Percentiles rank a stretch among this genome's conserved stretches.
These are phyloP conservation scores for Penicillium roqueforti DNA, from an alignment of 495 filamentous ascomycete genomes.

Conservation along the genomic window DNA sequence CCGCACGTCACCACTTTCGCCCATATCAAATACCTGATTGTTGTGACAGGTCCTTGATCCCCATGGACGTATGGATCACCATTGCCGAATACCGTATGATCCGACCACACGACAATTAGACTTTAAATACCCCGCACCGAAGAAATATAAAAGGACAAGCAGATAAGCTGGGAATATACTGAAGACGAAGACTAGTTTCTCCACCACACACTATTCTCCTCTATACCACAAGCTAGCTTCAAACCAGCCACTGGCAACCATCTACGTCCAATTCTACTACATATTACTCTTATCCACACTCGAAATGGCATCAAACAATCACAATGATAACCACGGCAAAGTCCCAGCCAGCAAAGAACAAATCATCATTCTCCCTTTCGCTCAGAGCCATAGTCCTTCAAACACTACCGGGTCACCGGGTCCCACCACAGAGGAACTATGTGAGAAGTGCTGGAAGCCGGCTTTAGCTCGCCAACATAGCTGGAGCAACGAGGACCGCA, in stretches of 20 bases:
- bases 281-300: not conserved
- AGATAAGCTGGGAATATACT: not conserved
- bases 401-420: not conserved
- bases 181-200: too few relatives aligned
- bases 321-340: not conserved
- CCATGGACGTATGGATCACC: too few relatives aligned
- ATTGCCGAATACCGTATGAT: too few relatives aligned
- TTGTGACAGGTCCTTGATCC: too few relatives aligned
- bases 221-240: not conserved
- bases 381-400: not conserved
- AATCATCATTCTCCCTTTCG: not conserved
- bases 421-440: not conserved
- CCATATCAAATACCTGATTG: too few relatives aligned
- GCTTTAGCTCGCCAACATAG: constrained; percentile 27
- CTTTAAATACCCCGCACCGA: not conserved
- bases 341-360: not conserved
- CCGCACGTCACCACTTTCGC: constrained; percentile 6
- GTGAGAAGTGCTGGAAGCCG: constrained; percentile 27
- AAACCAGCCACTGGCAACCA: not conserved
- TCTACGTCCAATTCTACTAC: not conserved
- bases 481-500: constrained; percentile 36
- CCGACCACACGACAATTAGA: too few relatives aligned
- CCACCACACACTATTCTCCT: too few relatives aligned
- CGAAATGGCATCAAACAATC: not conserved
- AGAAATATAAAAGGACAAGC: not conserved